Evolutionary conservation across 2,329 filamentous ascomycete genomes (phyloP), one percentile per base, ranked within the genome.

Genomic region (Mariannaea sp.): DNA sequence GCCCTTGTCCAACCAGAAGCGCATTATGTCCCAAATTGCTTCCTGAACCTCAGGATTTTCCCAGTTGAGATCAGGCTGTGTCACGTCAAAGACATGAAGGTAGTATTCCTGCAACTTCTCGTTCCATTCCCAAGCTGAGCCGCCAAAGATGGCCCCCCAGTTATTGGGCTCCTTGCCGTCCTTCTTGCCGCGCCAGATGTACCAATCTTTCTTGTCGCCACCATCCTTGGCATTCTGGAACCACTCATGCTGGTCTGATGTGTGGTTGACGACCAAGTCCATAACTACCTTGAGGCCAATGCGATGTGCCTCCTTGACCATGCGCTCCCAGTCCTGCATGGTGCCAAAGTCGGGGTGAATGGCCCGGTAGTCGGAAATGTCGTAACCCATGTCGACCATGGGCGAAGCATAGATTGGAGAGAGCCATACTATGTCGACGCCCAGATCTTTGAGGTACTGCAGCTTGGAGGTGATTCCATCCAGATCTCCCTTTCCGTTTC

Each of bases 51-150:
- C 81, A 0, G 78, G 75, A 54, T 86, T 86, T 61, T 91, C 86
- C 87, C 88, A 92, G 70, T 92, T 92, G 12, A 92, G 77, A 61
- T 92, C 89, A 0, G 89, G 88, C 65, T 91, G 88, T 53, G 87
- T 82, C 2, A 79, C 78, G 4, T 84, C 82, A 67, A 89, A 92
- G 7, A 92, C 75, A 55, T 86, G 82, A 1, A 90, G 80, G 62
- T 88, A 90, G 68, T 88, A 90, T 69, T 90, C 84, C 41, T 79
- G 76, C 0, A 85, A 87, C 5, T 71, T 69, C 7, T 51, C 12
- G 10, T 63, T 60, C 3, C 57, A 63, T 5, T 61, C 56, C 60
- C 58, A 63, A 5, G 56, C 60, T 14, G 10, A 17, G 36, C 77
- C 77, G 22, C 76, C 77, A 39, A 82, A 86, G 71, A 73, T 80